Conservation (phyloP, 768 basidiomycete genomes). For the Tubosaeta brunneosetosa region DNA sequence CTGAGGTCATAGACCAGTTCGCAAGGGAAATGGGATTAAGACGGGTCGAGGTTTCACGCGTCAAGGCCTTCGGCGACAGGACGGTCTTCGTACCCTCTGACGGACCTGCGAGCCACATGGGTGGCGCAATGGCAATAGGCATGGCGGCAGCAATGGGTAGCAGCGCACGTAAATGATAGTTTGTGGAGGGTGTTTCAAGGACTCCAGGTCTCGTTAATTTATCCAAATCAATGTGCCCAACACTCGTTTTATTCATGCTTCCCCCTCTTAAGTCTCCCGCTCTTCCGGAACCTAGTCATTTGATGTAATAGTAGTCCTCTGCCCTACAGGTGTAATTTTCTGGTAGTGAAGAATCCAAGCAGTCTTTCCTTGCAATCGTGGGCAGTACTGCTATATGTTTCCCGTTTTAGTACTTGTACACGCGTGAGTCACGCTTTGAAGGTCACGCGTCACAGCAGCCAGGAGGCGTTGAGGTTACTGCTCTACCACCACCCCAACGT, state of each 20-base stretch:
- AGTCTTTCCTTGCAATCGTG: neutral
- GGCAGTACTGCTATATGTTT: neutral
- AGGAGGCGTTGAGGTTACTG: conserved; percentile 29
- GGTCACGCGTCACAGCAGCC: conserved; percentile 31
- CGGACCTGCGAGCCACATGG: conserved; percentile 52
- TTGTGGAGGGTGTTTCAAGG: neutral
- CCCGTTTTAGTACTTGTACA: conserved; percentile 15
- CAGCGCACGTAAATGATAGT: conserved; percentile 14
- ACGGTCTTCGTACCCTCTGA: conserved; percentile 70
- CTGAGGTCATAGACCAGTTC: conserved; percentile 54
- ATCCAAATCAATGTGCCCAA: neutral
- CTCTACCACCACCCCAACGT: conserved; percentile 21
- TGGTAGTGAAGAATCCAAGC: neutral
- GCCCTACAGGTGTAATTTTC: neutral
- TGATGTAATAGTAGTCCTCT: neutral
- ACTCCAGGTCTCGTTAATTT: neutral
- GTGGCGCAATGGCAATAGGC: conserved; percentile 58
- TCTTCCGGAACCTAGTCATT: neutral
- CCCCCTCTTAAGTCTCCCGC: neutral
- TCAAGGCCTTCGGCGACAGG: conserved; percentile 63
- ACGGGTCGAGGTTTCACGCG: conserved; percentile 57
- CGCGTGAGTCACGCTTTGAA: conserved; percentile 21
- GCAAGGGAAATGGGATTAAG: conserved; percentile 75
- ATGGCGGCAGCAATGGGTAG: conserved; percentile 64
- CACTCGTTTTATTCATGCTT: neutral